A percentile compares a stretch with the other conserved stretches of the same genome.
Evolutionary conservation across 148 eudicot genomes (phyloP).

Genomic region (Rhododendron ferrugineum): DNA sequence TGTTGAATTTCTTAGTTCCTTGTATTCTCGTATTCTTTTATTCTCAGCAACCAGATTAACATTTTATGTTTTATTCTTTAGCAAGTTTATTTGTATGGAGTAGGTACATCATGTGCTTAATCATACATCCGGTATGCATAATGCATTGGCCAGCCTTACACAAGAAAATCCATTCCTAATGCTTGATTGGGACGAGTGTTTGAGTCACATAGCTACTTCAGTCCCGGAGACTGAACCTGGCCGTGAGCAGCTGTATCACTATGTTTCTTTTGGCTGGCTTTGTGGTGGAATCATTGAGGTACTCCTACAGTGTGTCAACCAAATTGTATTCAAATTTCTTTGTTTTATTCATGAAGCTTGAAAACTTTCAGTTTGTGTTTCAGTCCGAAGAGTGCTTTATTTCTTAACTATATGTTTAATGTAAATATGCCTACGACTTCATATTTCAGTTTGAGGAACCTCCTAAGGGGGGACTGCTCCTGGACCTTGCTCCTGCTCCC

Average conservation of each 20-base stretch:
- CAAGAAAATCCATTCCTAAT: conserved; percentile 65
- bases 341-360: background rate
- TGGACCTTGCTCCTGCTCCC: background rate
- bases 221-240: conserved; percentile 89
- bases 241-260: conserved; percentile 74
- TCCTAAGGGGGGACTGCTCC: background rate
- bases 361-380: background rate
- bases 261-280: conserved; percentile 92
- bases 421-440: background rate
- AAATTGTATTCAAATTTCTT: background rate
- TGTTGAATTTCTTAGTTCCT: background rate
- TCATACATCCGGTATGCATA: conserved; percentile 94
- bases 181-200: conserved; percentile 82
- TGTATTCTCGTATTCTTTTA: background rate
- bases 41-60: conserved; percentile 1
- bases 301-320: background rate
- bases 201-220: conserved; percentile 45
- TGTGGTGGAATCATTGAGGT: conserved; percentile 98
- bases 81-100: background rate
- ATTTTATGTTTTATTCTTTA: background rate
- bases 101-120: conserved; percentile 97
- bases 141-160: conserved; percentile 62
- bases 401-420: background rate
- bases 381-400: background rate
- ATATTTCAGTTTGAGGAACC: background rate